Percentiles rank a stretch among this genome's conserved stretches.
Conservation (phyloP, 2,329 filamentous ascomycete species). For the Stromatinia cepivora region DNA sequence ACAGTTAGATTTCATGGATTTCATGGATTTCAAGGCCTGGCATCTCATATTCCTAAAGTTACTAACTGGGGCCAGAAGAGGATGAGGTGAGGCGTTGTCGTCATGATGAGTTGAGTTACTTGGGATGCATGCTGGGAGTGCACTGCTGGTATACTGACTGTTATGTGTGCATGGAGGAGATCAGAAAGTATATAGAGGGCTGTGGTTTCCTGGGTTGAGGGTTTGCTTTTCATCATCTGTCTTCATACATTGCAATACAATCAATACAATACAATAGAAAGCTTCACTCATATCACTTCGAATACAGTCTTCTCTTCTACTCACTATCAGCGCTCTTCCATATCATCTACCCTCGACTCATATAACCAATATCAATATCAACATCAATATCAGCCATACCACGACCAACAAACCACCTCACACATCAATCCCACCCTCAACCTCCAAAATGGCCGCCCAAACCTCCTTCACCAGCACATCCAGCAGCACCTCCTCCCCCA, state of each 20-base stretch:
- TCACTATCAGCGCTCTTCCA: not conserved
- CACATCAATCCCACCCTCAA: constrained; percentile 13
- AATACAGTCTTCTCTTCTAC: not conserved
- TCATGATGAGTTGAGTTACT: constrained; percentile 10
- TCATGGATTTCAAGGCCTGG: not conserved
- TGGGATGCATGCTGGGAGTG: not conserved
- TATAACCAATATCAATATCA: not conserved
- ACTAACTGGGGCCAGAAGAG: constrained; percentile 9
- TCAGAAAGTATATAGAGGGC: constrained; percentile 13
- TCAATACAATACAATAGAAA: not conserved
- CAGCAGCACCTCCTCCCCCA: constrained; percentile 16
- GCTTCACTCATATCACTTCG: not conserved
- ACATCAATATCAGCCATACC: not conserved
- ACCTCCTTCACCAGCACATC: constrained; percentile 18
- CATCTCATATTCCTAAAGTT: not conserved
- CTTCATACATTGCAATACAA: constrained; percentile 1
- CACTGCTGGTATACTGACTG: not conserved
- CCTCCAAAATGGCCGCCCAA: constrained; percentile 32
- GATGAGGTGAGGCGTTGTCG: constrained; percentile 24
- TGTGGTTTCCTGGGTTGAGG: not conserved
- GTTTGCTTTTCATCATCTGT: constrained; percentile 7
- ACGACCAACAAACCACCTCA: constrained; percentile 9
- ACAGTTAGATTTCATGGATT: not conserved
- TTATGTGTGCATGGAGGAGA: not conserved
- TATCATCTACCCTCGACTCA: not conserved